phyloP scores from a whole-genome alignment of 177 flowering plant genomes.

The Vitis hybrid region DNA sequence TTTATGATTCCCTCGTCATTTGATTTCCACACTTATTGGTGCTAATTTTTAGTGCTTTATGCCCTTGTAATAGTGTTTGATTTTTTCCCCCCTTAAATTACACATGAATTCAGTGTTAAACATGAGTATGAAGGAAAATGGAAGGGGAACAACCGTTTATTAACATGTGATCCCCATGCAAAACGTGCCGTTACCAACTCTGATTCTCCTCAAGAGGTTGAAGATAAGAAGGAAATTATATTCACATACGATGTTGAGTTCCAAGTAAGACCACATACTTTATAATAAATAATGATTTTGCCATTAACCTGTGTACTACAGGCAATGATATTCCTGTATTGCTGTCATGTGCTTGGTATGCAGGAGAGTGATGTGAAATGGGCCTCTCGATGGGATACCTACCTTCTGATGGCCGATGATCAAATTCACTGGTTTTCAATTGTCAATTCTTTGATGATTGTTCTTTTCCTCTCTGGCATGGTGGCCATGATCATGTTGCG shows the following conservation, averaged over 20 bases:
- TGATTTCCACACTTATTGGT: not conserved
- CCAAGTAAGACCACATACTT: constrained; percentile 37
- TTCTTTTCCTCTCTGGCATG: constrained; percentile 93
- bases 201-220: constrained; percentile 84
- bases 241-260: constrained; percentile 94
- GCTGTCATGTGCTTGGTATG: constrained; percentile 8
- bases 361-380: constrained; percentile 79
- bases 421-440: constrained; percentile 97
- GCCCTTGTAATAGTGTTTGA: constrained; percentile 1
- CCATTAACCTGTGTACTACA: not conserved
- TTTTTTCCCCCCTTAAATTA: not conserved
- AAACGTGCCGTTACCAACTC: constrained; percentile 58
- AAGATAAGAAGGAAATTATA: constrained; percentile 69
- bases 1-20: constrained; percentile 1
- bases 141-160: constrained; percentile 58
- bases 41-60: constrained; percentile 7
- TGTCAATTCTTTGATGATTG: constrained; percentile 90
- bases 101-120: constrained; percentile 45
- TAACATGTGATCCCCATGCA: constrained; percentile 89
- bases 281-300: not conserved
- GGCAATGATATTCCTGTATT: not conserved
- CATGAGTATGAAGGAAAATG: constrained; percentile 70
- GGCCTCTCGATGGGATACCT: constrained; percentile 96
- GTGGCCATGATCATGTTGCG: constrained; percentile 95
- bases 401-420: constrained; percentile 87